Base-by-base conservation (phyloP, 192 early-diverging fungal genomes). In the Coemansia sp. region DNA sequence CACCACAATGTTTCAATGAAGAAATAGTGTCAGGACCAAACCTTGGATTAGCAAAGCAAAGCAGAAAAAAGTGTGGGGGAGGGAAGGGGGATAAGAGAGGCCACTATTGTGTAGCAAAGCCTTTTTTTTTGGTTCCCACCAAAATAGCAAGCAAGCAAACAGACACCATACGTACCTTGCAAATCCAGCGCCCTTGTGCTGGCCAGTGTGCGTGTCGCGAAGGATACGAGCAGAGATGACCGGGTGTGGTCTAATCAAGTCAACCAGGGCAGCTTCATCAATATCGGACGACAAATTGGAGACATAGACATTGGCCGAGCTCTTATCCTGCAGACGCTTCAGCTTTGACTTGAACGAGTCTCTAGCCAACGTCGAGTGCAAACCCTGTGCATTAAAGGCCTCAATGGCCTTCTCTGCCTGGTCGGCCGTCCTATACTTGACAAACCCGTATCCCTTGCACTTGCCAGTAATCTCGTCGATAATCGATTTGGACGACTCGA, bases 361-460 rank as follows among this genome's bases (percentile, higher is more conserved):
- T 67, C 84, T 86, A 1, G 94, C 94, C 87, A 93, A 83, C 2
- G 89, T 89, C n/a, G 87, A 89, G 60, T 90, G 87, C 39, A 87
- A 84, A 6, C 92, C 93, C 65, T 83, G 62, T 6, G 72, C 71
- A 25, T 80, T 86, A 22, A 96, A 79, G 19, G 85, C 93, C 46
- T 83, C 79, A 63, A 96, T 92, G 22, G 93, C 93, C 12, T 60
- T 27, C 25, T 82, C 64, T 0, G 92, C 90, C 59, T 92, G 86
- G 11, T 84, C 86, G 22, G 83, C 88, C 2, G 85, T 88, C 42
- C 89, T 86, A 78, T 90, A 96, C 87, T 93, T 90, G 27, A 93
- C 90, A 69, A 96, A 96, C 10, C 94, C 94, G 76, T 92, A 96
- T 4, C 93, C 93, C 74, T 94, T 94, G 70, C 94, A 95, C 64